Conservation (phyloP, 1,284 basidiomycete genomes). For the Schizophyllum commune region DNA sequence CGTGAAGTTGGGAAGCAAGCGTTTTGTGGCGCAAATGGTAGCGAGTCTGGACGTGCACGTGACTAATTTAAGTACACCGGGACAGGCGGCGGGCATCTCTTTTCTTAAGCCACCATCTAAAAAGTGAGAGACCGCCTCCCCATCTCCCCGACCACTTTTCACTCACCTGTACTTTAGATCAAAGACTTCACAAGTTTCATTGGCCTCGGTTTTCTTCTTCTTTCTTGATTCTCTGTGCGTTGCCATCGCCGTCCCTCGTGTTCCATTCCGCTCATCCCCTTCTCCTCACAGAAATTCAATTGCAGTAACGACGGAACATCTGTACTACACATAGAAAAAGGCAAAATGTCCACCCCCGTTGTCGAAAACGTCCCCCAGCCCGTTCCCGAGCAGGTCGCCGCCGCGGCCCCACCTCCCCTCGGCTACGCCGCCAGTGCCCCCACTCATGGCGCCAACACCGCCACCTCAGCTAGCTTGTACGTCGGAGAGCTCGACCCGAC, state of each 20-base stretch:
- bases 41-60: not conserved
- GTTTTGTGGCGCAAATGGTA: no score
- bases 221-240: not conserved
- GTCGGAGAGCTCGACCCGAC: slow-evolving; percentile 98
- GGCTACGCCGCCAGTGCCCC: slow-evolving; percentile 42
- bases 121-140: not conserved
- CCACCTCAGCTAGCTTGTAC: slow-evolving; percentile 91
- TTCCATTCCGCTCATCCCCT: not conserved
- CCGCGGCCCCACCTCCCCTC: slow-evolving; percentile 30
- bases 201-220: not conserved
- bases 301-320: slow-evolving; percentile 72
- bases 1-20: no score
- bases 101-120: not conserved
- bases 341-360: slow-evolving; percentile 32
- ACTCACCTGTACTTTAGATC: not conserved
- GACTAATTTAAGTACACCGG: not conserved
- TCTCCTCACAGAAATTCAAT: slow-evolving; percentile 22
- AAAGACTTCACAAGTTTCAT: not conserved
- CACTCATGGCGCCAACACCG: slow-evolving; percentile 45
- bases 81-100: not conserved
- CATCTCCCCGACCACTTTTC: not conserved
- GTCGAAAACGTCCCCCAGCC: slow-evolving; percentile 19
- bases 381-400: slow-evolving; percentile 22
- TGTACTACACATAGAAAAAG: slow-evolving; percentile 24
- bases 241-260: not conserved